Base-by-base conservation (phyloP, 2,329 filamentous ascomycete species). In the Trichoderma sp. region DNA sequence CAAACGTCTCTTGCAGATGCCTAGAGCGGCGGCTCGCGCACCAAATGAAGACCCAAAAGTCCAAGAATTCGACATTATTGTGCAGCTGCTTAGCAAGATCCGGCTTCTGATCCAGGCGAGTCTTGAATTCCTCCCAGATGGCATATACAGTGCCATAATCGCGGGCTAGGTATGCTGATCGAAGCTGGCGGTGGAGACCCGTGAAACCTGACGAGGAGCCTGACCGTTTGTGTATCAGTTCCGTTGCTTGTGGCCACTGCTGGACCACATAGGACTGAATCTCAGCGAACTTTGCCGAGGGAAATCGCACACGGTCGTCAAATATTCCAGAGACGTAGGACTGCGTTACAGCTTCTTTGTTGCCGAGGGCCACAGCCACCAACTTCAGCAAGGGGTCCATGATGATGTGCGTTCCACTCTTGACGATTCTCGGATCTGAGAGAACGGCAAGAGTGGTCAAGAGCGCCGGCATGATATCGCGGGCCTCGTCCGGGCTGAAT, bases 31-130 rank as follows among this genome's bases (percentile, higher is more conserved):
- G 77, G 2, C 80, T 68, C 7, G 80, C 80, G 70, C 83, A 84
- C 78, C 81, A 81, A 2, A 83, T 78, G 66, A 82, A 82, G 26
- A 83, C 72, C 76, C 82, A 82, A 47, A 78, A 84, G 73, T 84
- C 81, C 47, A 84, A 75, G 6, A 82, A 78, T 18, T 82, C 79
- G 1, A 77, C 75, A 30, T 80, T 77, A 7, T 77, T 71, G n/a
- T 76, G 78, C n/a, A 84, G 74, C 26, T 80, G 76, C 12, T 72
- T 56, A 12, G 73, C 73, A 12, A 82, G 73, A 4, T 71, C 70
- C 0, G 77, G 75, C 43, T 76, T 75, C 4, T 77, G 71, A 14
- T 73, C 75, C 24, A 82, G 51, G 9, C 74, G 72, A 5, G 72
- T 56, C 39, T 74, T 76, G 60, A 84, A 74, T 21, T 80, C 77